Base-by-base conservation (phyloP, 164 flowering plant genomes). In the Vitis labrusca region DNA sequence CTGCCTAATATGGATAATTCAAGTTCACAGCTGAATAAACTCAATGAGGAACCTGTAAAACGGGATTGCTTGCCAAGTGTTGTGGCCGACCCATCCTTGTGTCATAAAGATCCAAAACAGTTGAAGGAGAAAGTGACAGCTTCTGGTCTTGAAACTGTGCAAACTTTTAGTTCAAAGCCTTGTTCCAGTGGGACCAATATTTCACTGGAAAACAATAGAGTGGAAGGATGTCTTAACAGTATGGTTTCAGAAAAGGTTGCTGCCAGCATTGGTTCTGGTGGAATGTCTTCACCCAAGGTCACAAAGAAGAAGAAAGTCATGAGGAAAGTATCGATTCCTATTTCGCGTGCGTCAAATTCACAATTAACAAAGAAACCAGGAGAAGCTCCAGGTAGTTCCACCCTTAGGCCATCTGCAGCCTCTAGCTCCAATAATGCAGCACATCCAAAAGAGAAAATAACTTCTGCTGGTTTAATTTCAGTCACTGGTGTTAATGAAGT, bases 301-400 rank as follows among this genome's bases (percentile, higher is more conserved):
- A 61, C 48, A 7, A 86, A 76, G 78, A 85, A 79, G 76, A 82
- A 76, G 74, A 79, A 69, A 66, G 76, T 63, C 49, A 30, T 17
- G 60, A 59, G 57, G 44, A 37, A 37, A 37, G 44, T 37, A 37
- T 37, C 44, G 7, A 37, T 23, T n/a, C 58, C 80, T 73, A 29
- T 6, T 37, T 44, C 54, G 0, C 19, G 14, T 58, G 61, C 23
- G 57, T 63, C 73, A 23, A 60, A 29, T 66, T 57, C 69, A 27
- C 63, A 67, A 37, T 13, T 52, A 68, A 8, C 62, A 47, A 67
- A 67, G 47, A 75, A 63, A 30, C 47, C 1, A 50, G 72, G 72
- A 56, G 76, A 71, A 61, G 59, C 74, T 50, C 10, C 55, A 59
- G 70, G 55, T 74, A 44, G 63, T 49, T 63, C 73, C 8, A 52